phyloP scores from a whole-genome alignment of 1,284 basidiomycete genomes.

The Fistulina hepatica region DNA sequence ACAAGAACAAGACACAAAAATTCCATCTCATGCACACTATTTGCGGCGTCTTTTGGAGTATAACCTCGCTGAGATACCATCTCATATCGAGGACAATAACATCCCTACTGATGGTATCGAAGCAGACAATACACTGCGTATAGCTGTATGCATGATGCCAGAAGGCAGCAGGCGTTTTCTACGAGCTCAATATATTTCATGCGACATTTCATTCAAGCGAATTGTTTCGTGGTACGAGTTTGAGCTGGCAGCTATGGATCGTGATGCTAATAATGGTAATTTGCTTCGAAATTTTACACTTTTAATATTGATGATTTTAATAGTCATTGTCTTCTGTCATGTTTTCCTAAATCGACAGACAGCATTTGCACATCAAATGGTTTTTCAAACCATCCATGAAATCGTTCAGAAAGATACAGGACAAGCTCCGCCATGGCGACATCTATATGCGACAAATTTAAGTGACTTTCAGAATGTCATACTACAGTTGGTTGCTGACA shows the following conservation, averaged over 20 bases:
- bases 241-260: constrained; percentile 11
- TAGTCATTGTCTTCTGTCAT: constrained; percentile 11
- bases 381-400: constrained; percentile 9
- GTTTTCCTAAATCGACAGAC: constrained; percentile 12
- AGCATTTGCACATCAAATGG: constrained; percentile 8
- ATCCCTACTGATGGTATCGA: background rate
- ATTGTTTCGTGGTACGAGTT: constrained; percentile 15
- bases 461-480: background rate
- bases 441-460: constrained; percentile 5
- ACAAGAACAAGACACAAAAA: constrained; percentile 4
- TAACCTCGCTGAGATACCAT: background rate
- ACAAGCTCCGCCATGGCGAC: constrained; percentile 7
- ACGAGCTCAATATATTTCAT: constrained; percentile 14
- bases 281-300: background rate
- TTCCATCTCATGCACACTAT: constrained; percentile 7
- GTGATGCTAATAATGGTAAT: constrained; percentile 11
- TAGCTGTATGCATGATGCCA: constrained; percentile 14
- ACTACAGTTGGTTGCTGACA: constrained; percentile 4
- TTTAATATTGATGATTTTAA: background rate
- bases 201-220: constrained; percentile 15
- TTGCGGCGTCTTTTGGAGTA: constrained; percentile 12
- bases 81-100: constrained; percentile 11
- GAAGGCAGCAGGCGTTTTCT: constrained; percentile 11
- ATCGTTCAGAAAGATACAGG: constrained; percentile 13
- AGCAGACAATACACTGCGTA: constrained; percentile 5